phyloP scores from a whole-genome alignment of 2,329 filamentous ascomycete genomes.

The Claviceps sp. region DNA sequence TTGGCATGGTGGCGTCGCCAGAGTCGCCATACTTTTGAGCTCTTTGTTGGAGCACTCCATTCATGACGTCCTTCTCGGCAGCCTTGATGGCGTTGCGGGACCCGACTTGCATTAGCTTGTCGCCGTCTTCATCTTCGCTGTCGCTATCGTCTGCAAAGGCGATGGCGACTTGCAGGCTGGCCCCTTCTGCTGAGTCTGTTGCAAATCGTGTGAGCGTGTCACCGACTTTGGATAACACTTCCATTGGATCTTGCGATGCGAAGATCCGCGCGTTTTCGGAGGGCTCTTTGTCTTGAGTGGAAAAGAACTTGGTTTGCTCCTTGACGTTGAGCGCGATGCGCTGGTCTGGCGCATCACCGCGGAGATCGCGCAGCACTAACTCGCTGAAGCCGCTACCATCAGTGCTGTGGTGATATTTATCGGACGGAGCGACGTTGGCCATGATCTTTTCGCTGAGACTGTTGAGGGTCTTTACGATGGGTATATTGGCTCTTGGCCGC shows the following conservation, averaged over 20 bases:
- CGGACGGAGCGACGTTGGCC: constrained; percentile 69
- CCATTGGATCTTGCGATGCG: constrained; percentile 53
- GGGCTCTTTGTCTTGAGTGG: constrained; percentile 37
- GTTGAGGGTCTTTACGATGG: constrained; percentile 82
- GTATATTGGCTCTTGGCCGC: constrained; percentile 68
- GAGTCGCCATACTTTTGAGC: constrained; percentile 41
- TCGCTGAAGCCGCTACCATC: constrained; percentile 64
- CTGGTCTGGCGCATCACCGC: constrained; percentile 57
- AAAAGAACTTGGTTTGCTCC: constrained; percentile 75
- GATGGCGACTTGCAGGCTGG: constrained; percentile 50
- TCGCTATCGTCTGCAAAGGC: constrained; percentile 59
- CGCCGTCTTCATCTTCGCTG: constrained; percentile 44
- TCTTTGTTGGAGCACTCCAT: constrained; percentile 49
- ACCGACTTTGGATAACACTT: constrained; percentile 53
- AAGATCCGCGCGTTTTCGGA: constrained; percentile 40
- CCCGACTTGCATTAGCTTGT: constrained; percentile 47
- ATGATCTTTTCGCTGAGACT: constrained; percentile 87
- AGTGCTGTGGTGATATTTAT: constrained; percentile 50
- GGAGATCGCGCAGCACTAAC: constrained; percentile 68
- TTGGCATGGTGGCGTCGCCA: constrained; percentile 35
- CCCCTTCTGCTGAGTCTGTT: constrained; percentile 32
- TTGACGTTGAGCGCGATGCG: constrained; percentile 77
- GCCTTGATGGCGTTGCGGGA: constrained; percentile 52
- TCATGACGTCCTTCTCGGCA: constrained; percentile 53
- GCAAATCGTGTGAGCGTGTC: constrained; percentile 44